Evolutionary conservation across 345 rosid genomes (phyloP).

Genomic region (Sisymbrium irio): DNA sequence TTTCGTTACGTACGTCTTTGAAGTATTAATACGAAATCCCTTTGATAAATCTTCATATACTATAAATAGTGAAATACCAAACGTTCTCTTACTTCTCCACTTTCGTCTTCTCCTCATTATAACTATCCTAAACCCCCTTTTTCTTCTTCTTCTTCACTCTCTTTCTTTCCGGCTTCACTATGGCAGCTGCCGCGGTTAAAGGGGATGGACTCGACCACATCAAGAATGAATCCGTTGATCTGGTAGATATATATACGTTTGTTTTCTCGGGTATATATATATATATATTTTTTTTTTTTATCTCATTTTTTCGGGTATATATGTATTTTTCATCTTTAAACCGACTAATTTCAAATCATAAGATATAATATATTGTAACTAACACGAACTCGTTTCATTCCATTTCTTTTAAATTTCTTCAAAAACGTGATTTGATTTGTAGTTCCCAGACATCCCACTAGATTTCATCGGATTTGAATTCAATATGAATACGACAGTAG

Average conservation of each 20-base stretch:
- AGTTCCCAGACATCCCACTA: background rate
- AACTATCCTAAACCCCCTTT: no score
- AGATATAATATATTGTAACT: background rate
- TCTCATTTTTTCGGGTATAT: background rate
- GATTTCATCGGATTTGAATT: background rate
- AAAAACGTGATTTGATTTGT: background rate
- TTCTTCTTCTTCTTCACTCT: constrained; percentile 3
- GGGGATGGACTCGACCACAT: constrained; percentile 59
- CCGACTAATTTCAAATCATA: background rate
- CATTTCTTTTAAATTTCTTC: background rate
- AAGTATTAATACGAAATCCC: background rate
- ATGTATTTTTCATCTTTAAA: background rate
- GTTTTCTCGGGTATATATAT: background rate
- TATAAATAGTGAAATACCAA: no score
- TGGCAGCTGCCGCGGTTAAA: constrained; percentile 32
- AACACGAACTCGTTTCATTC: background rate
- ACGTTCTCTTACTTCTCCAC: background rate
- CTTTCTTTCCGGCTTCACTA: background rate
- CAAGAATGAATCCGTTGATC: constrained; percentile 73
- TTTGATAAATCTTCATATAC: background rate
- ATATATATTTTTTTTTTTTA: no score
- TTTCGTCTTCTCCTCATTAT: no score
- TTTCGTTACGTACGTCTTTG: background rate
- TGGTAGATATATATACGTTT: constrained; percentile 33
- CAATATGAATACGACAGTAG: background rate